Conservation (phyloP, 2,329 filamentous ascomycete genomes). For the Ceratocystis diversiconidia region DNA sequence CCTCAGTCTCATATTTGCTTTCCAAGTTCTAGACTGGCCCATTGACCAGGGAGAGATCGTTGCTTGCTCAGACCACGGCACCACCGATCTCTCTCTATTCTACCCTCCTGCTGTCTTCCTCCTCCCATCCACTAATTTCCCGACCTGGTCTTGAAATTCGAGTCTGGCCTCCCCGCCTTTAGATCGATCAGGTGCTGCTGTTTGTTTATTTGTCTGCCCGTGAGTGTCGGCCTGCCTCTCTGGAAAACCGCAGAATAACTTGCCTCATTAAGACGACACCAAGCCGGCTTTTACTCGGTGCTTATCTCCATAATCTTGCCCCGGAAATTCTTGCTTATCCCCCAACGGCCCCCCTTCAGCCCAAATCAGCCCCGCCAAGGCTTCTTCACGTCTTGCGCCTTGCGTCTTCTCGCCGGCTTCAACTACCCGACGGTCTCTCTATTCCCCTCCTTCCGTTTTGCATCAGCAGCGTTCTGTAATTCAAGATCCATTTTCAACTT, state of each 20-base stretch:
- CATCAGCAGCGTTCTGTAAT: neutral
- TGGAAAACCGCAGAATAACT: no score
- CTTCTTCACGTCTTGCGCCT: neutral
- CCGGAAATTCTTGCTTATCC: neutral
- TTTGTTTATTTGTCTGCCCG: no score
- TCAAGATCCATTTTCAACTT: no score
- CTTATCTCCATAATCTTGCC: neutral
- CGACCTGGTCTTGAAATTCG: neutral
- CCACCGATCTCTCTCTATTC: slow-evolving; percentile 12
- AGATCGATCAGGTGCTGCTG: no score
- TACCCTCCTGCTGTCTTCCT: neutral
- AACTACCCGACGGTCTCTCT: neutral
- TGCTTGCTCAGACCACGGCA: slow-evolving; percentile 9
- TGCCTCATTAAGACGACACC: no score
- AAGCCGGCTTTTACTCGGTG: neutral
- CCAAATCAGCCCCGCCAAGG: neutral
- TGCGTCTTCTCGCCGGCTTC: neutral
- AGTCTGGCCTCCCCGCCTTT: no score
- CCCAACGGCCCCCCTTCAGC: neutral
- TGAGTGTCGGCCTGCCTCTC: no score
- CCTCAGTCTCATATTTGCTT: neutral
- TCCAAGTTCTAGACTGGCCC: slow-evolving; percentile 5
- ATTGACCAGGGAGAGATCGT: slow-evolving; percentile 14
- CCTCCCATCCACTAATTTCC: neutral
- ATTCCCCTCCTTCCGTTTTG: neutral